A percentile compares a stretch with the other conserved stretches of the same genome.
These are phyloP conservation scores for Acanthamoeba rhysodes DNA, from an alignment of 208 protist species.

Conservation along the genomic window DNA sequence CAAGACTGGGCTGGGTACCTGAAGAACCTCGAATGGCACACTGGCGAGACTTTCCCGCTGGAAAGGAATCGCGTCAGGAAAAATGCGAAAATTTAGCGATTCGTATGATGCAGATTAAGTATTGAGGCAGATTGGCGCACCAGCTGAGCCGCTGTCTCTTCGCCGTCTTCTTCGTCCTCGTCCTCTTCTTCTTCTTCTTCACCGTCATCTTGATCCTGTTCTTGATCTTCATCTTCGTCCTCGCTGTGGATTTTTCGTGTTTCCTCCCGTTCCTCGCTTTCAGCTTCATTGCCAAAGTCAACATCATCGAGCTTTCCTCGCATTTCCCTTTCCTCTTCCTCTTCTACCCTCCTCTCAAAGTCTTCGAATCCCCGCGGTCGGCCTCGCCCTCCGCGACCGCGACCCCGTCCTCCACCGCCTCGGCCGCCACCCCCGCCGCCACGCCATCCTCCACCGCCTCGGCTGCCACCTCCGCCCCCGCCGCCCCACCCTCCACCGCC, in stretches of 20 bases:
- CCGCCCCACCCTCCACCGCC: background rate
- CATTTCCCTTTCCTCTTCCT: background rate
- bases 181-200: constrained; percentile 22
- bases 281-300: too few relatives aligned
- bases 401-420: background rate
- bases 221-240: constrained; percentile 6
- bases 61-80: too few relatives aligned
- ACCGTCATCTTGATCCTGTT: constrained; percentile 20
- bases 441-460: background rate
- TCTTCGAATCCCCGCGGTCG: background rate
- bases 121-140: background rate
- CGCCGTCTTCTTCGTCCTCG: background rate
- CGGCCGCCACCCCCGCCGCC: background rate
- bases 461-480: background rate
- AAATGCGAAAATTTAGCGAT: background rate
- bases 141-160: background rate
- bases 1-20: background rate
- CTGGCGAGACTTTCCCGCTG: background rate
- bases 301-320: too few relatives aligned
- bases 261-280: too few relatives aligned
- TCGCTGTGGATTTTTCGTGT: background rate
- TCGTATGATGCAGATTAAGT: background rate
- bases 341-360: background rate
- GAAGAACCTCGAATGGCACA: constrained; percentile 35
- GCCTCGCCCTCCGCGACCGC: too few relatives aligned